Percentiles rank a stretch among this genome's conserved stretches.
Evolutionary conservation across 345 rosid genomes (phyloP).

Genomic region (Lenwebbia sp.): DNA sequence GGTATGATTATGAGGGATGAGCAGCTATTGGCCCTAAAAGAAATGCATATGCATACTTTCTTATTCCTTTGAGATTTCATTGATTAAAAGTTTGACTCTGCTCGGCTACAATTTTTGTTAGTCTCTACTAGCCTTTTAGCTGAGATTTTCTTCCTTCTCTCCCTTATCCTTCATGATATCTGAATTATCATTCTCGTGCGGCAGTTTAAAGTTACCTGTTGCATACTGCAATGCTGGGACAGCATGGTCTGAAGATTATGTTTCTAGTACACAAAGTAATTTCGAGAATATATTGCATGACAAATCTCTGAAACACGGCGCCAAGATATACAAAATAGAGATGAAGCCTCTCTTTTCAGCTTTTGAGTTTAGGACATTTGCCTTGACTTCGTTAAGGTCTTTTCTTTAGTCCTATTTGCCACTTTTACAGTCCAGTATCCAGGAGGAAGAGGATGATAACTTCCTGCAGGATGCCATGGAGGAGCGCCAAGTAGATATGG

Average conservation of each 20-base stretch:
- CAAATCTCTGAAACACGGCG: constrained; percentile 28
- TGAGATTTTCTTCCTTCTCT: neutral
- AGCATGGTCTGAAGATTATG: constrained; percentile 41
- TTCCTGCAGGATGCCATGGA: constrained; percentile 43
- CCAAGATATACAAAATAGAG: constrained; percentile 57
- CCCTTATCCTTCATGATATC: neutral
- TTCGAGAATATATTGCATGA: constrained; percentile 31
- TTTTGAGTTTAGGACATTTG: constrained; percentile 61
- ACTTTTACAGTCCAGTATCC: constrained; percentile 61
- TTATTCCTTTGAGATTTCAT: neutral
- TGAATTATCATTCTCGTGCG: constrained; percentile 8
- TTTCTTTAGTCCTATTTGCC: constrained; percentile 79
- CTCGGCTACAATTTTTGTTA: neutral
- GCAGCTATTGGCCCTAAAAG: neutral
- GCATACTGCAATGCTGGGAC: constrained; percentile 84
- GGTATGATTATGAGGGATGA: neutral
- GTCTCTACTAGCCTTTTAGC: neutral
- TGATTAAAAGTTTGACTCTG: neutral
- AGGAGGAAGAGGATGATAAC: constrained; percentile 60
- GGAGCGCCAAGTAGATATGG: constrained; percentile 42
- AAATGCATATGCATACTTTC: neutral
- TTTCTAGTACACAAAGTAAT: constrained; percentile 30
- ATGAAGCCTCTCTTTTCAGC: constrained; percentile 78
- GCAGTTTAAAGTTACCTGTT: constrained; percentile 44
- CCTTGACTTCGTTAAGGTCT: constrained; percentile 75